Evolutionary conservation across 805 yeast species (phyloP), one percentile per base, ranked within the genome.

Genomic region (Diddensiella santjacobensis): DNA sequence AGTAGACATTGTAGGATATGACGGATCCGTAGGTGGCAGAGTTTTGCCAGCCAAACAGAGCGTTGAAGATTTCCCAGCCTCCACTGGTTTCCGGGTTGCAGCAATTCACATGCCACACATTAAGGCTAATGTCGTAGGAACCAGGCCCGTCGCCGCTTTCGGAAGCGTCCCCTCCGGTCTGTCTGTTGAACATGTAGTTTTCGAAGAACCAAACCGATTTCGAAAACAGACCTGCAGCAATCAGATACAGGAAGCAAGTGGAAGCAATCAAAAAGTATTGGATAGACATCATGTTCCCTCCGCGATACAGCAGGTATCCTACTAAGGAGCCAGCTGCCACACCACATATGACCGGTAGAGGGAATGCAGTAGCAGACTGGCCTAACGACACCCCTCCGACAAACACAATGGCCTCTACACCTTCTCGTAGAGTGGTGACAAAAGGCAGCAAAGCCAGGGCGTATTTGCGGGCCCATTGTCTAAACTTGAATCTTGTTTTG

Each of bases 61-160:
- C 87, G 64, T 91, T 91, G 77, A 91, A 91, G 53, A 91, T 82
- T 78, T 89, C 96, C 98, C 98, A 91, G 72, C 97, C 98, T 59
- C 83, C 81, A 69, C 84, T 91, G 50, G 76, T 73, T 68, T 84
- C 90, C 40, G 97, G 97, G 70, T 89, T 89, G 74, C 98, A 91
- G 72, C 97, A 91, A 77, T 91, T 89, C 53, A 91, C 95, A 71
- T 91, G 99, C 90, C 96, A 91, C 22, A 91, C 96, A 11, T 85
- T 70, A 61, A 77, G 77, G 44, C 73, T 61, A 61, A 91, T 79
- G 68, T 91, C 83, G 70, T 91, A 91, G 22, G 97, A 84, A 64
- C 99, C 99, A 38, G 96, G 91, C 58, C 99, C 99, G 47, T 83
- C 75, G 60, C 98, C 98, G 59, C 75, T 71, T 69, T 91, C 98